phyloP scores from a whole-genome alignment of 495 filamentous ascomycete genomes.

The Glarea lozoyensis region DNA sequence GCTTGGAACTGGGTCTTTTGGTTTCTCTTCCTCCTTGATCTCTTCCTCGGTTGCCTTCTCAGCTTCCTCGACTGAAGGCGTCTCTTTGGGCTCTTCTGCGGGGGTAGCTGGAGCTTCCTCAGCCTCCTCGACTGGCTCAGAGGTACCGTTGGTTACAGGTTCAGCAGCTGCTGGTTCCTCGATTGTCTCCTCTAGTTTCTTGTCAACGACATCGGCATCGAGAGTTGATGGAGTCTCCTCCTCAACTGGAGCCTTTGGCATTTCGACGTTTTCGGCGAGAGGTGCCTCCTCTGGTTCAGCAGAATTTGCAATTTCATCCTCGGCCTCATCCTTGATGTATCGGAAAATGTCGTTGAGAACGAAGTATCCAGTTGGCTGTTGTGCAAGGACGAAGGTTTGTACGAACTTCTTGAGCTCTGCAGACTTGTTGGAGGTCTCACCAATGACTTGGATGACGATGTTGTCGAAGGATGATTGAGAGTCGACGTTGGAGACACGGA shows the following conservation, averaged over 20 bases:
- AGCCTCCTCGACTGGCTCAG: constrained; percentile 21
- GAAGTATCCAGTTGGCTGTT: constrained; percentile 95
- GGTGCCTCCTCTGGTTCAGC: constrained; percentile 36
- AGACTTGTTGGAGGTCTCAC: constrained; percentile 91
- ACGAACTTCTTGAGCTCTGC: constrained; percentile 87
- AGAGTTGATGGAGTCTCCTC: constrained; percentile 23
- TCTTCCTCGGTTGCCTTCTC: constrained; percentile 26
- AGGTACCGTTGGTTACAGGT: constrained; percentile 26
- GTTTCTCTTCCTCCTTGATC: constrained; percentile 32
- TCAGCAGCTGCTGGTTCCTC: constrained; percentile 18
- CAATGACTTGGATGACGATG: constrained; percentile 95
- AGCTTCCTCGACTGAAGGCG: constrained; percentile 25
- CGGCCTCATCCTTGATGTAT: constrained; percentile 75
- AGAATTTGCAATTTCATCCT: constrained; percentile 41
- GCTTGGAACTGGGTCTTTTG: constrained; percentile 41
- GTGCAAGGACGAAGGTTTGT: constrained; percentile 96
- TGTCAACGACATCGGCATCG: constrained; percentile 35
- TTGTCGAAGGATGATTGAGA: constrained; percentile 85
- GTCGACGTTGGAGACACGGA: constrained; percentile 95
- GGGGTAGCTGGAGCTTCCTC: constrained; percentile 21
- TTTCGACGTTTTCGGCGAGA: constrained; percentile 33
- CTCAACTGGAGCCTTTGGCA: constrained; percentile 32
- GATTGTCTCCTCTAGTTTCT: constrained; percentile 40
- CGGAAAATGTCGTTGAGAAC: constrained; percentile 97
- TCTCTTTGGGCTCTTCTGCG: constrained; percentile 11